Evolutionary conservation across 1,139 yeast genomes (phyloP).

Genomic region (Pichia sp.): DNA sequence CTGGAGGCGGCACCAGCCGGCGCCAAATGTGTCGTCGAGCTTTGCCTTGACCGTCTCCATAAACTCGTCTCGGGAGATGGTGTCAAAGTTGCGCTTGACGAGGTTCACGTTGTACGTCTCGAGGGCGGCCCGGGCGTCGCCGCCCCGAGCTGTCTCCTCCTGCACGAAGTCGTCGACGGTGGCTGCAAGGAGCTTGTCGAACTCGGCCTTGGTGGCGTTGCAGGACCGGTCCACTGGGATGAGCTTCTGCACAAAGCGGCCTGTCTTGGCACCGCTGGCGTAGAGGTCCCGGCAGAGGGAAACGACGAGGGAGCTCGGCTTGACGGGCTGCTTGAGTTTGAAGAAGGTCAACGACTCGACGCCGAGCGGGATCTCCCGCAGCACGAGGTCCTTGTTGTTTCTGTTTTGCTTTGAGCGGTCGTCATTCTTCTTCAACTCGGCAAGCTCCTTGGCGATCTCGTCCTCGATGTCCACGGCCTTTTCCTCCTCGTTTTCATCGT

Average conservation of each 20-base stretch:
- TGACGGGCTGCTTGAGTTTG: conserved; percentile 71
- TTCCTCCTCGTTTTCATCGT: conserved; percentile 23
- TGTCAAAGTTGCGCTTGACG: conserved; percentile 70
- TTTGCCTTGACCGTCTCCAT: conserved; percentile 6
- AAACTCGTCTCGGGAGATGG: conserved; percentile 57
- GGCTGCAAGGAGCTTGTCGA: conserved; percentile 48
- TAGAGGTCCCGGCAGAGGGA: conserved; percentile 58
- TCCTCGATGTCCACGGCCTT: conserved; percentile 55
- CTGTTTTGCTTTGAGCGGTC: conserved; percentile 46
- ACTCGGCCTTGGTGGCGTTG: conserved; percentile 65
- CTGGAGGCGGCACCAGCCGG: conserved; percentile 46
- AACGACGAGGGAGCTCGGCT: conserved; percentile 67
- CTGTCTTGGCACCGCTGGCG: conserved; percentile 49
- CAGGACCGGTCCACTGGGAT: conserved; percentile 78
- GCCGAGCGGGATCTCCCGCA: conserved; percentile 63
- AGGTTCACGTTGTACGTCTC: conserved; percentile 77
- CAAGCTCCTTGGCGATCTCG: conserved; percentile 62
- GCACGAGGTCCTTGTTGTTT: conserved; percentile 40
- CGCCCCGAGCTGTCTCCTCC: conserved; percentile 14
- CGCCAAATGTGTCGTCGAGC: conserved; percentile 6
- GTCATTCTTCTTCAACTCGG: conserved; percentile 15
- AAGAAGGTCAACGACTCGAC: conserved; percentile 85
- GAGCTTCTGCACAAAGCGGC: conserved; percentile 70
- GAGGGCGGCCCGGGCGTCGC: background rate
- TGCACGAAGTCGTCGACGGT: conserved; percentile 19